phyloP scores from a whole-genome alignment of 2,329 filamentous ascomycete genomes.

The Sclerotinia glacialis region DNA sequence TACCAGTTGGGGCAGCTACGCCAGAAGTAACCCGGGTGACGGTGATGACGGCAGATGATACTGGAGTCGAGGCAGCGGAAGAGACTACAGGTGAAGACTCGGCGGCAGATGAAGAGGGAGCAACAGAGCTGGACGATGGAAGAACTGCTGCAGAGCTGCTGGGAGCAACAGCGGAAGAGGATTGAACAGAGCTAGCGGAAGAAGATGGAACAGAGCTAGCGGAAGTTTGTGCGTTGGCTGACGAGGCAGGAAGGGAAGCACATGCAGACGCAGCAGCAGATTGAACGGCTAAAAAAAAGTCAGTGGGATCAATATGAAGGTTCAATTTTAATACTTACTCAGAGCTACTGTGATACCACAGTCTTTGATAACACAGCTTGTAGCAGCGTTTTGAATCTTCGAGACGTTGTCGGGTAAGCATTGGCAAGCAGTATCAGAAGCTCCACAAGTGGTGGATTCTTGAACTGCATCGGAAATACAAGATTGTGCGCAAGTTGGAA shows the following conservation, averaged over 20 bases:
- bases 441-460: conserved; percentile 11
- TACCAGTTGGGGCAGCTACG: conserved; percentile 17
- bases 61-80: background rate
- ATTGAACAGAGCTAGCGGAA: background rate
- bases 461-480: conserved; percentile 14
- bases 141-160: background rate
- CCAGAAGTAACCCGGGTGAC: background rate
- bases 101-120: conserved; percentile 9
- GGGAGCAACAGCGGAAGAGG: background rate
- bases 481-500: conserved; percentile 19
- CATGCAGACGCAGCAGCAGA: conserved; percentile 7
- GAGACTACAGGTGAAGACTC: background rate
- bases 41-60: background rate
- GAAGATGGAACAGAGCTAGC: conserved; percentile 2
- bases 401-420: conserved; percentile 8
- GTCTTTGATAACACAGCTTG: conserved; percentile 9
- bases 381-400: conserved; percentile 17
- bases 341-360: conserved; percentile 16
- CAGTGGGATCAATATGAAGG: background rate
- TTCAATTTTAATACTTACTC: conserved; percentile 4
- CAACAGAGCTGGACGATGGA: background rate
- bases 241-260: conserved; percentile 5
- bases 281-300: conserved; percentile 7
- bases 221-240: background rate
- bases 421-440: conserved; percentile 18